These are phyloP conservation scores for Erodium texanum DNA, from an alignment of 441 rosid species.

Conservation along the genomic window DNA sequence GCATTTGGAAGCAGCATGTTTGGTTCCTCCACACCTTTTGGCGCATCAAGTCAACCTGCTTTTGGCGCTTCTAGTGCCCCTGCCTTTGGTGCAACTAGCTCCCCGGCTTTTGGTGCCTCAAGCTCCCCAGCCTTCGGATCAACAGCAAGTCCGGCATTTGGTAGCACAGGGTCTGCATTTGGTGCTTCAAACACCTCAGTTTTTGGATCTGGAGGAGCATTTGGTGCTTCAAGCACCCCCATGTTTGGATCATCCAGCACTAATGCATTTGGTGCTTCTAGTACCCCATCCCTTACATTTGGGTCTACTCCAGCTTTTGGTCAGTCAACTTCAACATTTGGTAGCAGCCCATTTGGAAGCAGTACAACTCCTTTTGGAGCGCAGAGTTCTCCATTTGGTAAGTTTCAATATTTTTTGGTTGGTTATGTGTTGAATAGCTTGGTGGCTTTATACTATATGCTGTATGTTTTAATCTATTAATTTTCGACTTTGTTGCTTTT, in stretches of 20 bases:
- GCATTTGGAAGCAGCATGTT: constrained; percentile 62
- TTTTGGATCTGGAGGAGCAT: constrained; percentile 26
- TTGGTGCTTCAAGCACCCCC: constrained; percentile 34
- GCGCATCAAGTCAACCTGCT: background rate
- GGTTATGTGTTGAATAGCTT: background rate
- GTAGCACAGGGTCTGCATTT: constrained; percentile 58
- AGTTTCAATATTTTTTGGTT: constrained; percentile 16
- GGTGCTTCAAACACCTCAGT: constrained; percentile 39
- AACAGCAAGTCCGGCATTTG: constrained; percentile 49
- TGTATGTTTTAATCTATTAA: constrained; percentile 2
- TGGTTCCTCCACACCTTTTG: constrained; percentile 54
- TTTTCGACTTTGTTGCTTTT: constrained; percentile 13
- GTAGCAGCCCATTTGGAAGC: constrained; percentile 48
- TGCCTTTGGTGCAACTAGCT: constrained; percentile 29
- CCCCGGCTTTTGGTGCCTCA: constrained; percentile 24
- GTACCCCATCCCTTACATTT: constrained; percentile 36
- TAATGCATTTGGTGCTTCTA: constrained; percentile 14
- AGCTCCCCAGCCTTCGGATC: constrained; percentile 36
- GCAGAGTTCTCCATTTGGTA: constrained; percentile 61
- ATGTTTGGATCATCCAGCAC: constrained; percentile 37
- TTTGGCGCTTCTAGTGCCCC: constrained; percentile 42
- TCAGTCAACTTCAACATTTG: constrained; percentile 53
- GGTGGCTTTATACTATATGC: too few species aligned
- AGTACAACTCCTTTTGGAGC: constrained; percentile 51
- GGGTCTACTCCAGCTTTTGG: constrained; percentile 52